Conservation (phyloP, 2,329 filamentous ascomycete genomes). For the Neofusicoccum ribis region DNA sequence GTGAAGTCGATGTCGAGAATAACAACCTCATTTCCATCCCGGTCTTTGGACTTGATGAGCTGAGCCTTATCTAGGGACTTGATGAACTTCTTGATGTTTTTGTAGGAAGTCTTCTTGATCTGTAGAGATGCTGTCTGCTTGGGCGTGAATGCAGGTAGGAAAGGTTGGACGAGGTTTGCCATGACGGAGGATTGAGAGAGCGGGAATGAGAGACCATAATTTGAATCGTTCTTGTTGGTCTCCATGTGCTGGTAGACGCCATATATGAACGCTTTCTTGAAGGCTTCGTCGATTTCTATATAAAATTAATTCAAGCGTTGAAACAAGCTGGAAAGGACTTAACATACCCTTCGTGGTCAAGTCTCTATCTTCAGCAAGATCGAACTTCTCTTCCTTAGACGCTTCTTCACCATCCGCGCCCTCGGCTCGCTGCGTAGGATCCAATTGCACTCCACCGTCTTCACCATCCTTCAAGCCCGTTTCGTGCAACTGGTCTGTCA, state of each 20-base stretch:
- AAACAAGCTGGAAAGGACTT: neutral
- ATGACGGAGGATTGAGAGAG: conserved; percentile 65
- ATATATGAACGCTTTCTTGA: conserved; percentile 64
- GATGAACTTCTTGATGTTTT: conserved; percentile 69
- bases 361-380: conserved; percentile 46
- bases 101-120: conserved; percentile 71
- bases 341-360: conserved; percentile 57
- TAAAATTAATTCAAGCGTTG: neutral
- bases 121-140: conserved; percentile 59
- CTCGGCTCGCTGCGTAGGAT: conserved; percentile 32
- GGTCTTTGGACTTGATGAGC: conserved; percentile 65
- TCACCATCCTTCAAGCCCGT: conserved; percentile 47
- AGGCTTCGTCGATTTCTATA: conserved; percentile 67
- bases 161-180: conserved; percentile 65
- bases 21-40: conserved; percentile 63
- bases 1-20: conserved; percentile 66
- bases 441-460: conserved; percentile 48
- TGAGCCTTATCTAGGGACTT: conserved; percentile 65
- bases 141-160: conserved; percentile 60
- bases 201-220: conserved; percentile 61
- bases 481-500: conserved; percentile 43
- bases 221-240: conserved; percentile 52
- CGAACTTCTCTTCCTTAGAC: conserved; percentile 34
- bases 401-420: conserved; percentile 37
- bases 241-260: conserved; percentile 61